Evolutionary conservation across 2,329 filamentous ascomycete species (phyloP).

Genomic region (Verticillium isaacii): DNA sequence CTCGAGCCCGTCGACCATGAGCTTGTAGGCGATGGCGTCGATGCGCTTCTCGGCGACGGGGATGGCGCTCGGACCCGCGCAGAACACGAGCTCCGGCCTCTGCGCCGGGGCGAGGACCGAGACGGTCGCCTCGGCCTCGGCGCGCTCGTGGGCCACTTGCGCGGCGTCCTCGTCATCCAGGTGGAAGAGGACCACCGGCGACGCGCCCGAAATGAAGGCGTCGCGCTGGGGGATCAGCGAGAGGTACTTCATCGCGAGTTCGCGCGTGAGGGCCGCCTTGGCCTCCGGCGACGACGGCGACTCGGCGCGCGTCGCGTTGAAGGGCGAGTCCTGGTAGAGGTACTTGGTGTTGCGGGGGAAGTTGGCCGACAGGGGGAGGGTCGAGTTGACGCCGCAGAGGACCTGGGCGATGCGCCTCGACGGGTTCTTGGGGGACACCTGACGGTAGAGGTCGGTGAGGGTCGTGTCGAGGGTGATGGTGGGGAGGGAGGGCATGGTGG

Average conservation of each 20-base stretch:
- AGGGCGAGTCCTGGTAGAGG: conserved; percentile 28
- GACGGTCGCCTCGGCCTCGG: conserved; percentile 24
- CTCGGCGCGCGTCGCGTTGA: conserved; percentile 18
- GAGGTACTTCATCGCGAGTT: conserved; percentile 26
- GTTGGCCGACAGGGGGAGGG: conserved; percentile 17
- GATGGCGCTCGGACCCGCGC: conserved; percentile 20
- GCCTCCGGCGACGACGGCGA: neutral
- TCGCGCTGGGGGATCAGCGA: conserved; percentile 29
- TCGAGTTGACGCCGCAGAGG: conserved; percentile 21
- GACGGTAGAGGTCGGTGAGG: conserved; percentile 26
- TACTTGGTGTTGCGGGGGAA: conserved; percentile 29
- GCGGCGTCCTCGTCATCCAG: conserved; percentile 14
- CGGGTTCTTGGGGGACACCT: conserved; percentile 15
- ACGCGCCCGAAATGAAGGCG: conserved; percentile 23
- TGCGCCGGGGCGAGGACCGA: conserved; percentile 20
- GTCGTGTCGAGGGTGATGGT: conserved; percentile 27
- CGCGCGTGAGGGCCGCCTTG: conserved; percentile 12
- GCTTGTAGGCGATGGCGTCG: conserved; percentile 22
- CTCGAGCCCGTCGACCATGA: conserved; percentile 24
- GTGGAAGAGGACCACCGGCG: conserved; percentile 24
- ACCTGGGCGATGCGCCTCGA: conserved; percentile 23
- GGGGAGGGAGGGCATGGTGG: conserved; percentile 17
- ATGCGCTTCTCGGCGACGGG: conserved; percentile 18
- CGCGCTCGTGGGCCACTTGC: conserved; percentile 19
- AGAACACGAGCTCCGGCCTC: conserved; percentile 26